phyloP scores from a whole-genome alignment of 768 basidiomycete genomes.

The Mycena amicta region DNA sequence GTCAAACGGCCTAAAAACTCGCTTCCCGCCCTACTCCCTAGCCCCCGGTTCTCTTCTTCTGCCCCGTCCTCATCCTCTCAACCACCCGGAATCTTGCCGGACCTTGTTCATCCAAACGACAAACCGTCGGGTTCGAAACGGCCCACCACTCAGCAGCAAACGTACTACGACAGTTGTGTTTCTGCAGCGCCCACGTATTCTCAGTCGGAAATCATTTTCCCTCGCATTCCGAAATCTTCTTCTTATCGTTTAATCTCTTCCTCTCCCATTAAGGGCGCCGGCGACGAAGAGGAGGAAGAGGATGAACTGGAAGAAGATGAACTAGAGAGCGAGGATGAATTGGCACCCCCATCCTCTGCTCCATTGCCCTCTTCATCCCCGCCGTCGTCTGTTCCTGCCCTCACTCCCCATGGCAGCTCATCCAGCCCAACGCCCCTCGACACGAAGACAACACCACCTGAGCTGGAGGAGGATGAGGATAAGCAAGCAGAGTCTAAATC shows the following conservation, averaged over 20 bases:
- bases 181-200: constrained; percentile 43
- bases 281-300: neutral
- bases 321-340: constrained; percentile 15
- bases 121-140: constrained; percentile 40
- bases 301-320: constrained; percentile 7
- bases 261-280: neutral
- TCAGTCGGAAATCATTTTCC: constrained; percentile 72
- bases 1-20: constrained; percentile 34
- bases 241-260: constrained; percentile 32
- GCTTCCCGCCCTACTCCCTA: constrained; percentile 2
- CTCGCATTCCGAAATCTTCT: constrained; percentile 60
- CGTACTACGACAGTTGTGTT: constrained; percentile 68
- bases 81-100: constrained; percentile 18
- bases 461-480: neutral
- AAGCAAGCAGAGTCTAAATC: constrained; percentile 16
- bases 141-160: constrained; percentile 68
- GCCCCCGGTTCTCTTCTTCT: neutral
- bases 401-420: constrained; percentile 63
- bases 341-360: neutral
- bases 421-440: constrained; percentile 60
- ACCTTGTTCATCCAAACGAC: constrained; percentile 19
- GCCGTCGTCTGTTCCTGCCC: constrained; percentile 56
- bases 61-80: no score
- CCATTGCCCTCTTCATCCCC: constrained; percentile 34
- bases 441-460: no score